Evolutionary conservation across 2,329 filamentous ascomycete genomes (phyloP), one percentile per base, ranked within the genome.

Genomic region (Geosmithia morbida): DNA sequence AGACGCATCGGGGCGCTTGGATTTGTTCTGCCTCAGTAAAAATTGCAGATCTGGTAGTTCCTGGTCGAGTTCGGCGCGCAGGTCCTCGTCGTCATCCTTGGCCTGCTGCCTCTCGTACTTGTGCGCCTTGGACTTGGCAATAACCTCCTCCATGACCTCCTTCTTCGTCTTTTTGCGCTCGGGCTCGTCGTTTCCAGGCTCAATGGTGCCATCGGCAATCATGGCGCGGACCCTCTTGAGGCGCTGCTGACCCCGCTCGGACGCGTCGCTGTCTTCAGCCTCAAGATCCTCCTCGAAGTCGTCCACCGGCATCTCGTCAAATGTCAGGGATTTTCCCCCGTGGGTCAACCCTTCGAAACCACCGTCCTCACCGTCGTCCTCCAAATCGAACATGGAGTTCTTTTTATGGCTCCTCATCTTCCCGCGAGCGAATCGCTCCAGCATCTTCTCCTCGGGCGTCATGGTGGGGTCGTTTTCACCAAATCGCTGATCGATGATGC

Each of bases 111-210:
- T 81, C 66, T 97, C 89, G 59, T 90, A 89, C 66, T 95, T 97
- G 74, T 96, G 77, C 51, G 86, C 73, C 61, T 98, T 98, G 1
- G 90, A 97, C 66, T 98, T 98, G 51, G 89, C 87, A 54, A 98
- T 96, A 51, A 98, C 75, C 64, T 98, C 94, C 58, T 95, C 85
- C 87, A 97, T 96, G 45, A 98, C 86, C 64, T 98, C 92, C 47
- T 92, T 85, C 66, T 96, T 97, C 2, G 83, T 83, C 69, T 96
- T 98, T 64, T 95, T 96, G 50, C 83, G 77, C 56, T 90, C 84
- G 0, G 87, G 88, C 5, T 67, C 68, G 0, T 70, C 70, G 6
- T 69, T 70, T 3, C 10, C 26, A 10, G 18, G n/a, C 14, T 66
- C 68, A 2, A 69, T 72, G n/a, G 65, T 68, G 2, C 69, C 72